Base-by-base conservation (phyloP, 495 filamentous ascomycete genomes). In the Astrothelium macrocarpum region DNA sequence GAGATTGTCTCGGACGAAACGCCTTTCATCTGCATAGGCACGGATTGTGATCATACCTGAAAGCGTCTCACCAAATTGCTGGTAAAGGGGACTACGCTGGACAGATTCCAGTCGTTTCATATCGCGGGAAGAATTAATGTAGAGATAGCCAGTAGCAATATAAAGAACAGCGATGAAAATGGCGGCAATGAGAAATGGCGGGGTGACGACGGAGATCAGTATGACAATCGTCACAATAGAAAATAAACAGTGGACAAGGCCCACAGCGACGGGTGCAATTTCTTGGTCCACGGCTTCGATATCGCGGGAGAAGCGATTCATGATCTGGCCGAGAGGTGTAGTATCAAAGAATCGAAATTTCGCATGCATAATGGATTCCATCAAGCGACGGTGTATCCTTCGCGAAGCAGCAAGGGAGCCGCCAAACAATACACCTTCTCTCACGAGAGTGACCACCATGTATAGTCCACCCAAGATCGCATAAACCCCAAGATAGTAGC, bases 241-340 rank as follows among this genome's bases (percentile, higher is more conserved):
- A 4, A 82, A 86, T 32, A 90, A 66, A 65, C 82, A 85, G 70
- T 88, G 83, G 39, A 90, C 78, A 71, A 88, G 84, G 26, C 87
- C 86, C 59, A 90, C 89, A 25, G 95, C 91, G 62, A 96, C 84
- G 23, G 92, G 89, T 1, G 94, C 91, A 62, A 97, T 88, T 72
- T 97, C 94, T 74, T 99, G 95, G 66, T 99, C 95, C 64, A 99
- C 80, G 4, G 91, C 85, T 72, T 99, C 94, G 29, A 97, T 81
- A 74, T 97, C 95, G 74, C 97, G 97, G 66, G 93, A 97, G 75
- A 99, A 99, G 42, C 95, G 82, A 74, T 99, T 99, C 89, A 97
- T 97, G 66, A 99, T 81, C 74, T 97, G 94, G 14, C 95, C 95
- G 0, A 97, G 83, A 5, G 95, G 95, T 1, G 95, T 99, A 1